Evolutionary conservation across 202 grass and related monocot genomes (phyloP), one percentile per base, ranked within the genome.

Genomic region (Carex sylvatica): DNA sequence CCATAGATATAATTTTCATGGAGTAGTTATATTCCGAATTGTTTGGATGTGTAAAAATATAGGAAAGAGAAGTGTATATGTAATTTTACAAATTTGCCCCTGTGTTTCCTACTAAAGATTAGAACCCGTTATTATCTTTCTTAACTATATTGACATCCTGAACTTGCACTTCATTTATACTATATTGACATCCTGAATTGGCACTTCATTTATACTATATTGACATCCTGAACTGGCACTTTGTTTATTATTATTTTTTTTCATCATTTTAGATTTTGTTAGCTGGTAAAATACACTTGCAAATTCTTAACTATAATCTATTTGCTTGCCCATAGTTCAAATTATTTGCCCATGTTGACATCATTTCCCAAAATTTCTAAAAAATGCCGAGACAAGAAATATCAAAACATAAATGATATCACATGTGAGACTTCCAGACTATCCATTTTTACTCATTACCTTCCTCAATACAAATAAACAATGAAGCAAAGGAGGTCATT

Each of bases 41-140:
- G 47, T 55, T 31, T 31, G 70, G 11, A n/a, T 38, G 33, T 76
- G 9, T 74, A 59, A 58, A 53, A 74, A 28, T 72, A 75, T 75
- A 20, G 6, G 30, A 78, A 78, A 61, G 4, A 36, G 61, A 31
- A 65, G 18, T 70, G 4, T 9, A 70, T 20, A 40, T 5, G 16
- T 42, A 42, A 70, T 70, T 19, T 44, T 35, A 70, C 15, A 70
- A 9, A 9, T 40, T 68, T 38, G 5, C 23, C 6, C 65, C 15
- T 40, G 33, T 46, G n/a, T 44, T 70, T 53, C 5, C 35, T 49
- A 47, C 68, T 47, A 55, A 49, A 19, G 54, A 31, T 55, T 55
- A 75, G 0, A 75, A 55, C 10, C 14, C 6, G 2, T 54, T 30
- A 24, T 49, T 55, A 14, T 33, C 15, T 38, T 68, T 68, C 15